Conservation (phyloP, 192 early-diverging fungal genomes). For the Chytriomyces hyalinus region DNA sequence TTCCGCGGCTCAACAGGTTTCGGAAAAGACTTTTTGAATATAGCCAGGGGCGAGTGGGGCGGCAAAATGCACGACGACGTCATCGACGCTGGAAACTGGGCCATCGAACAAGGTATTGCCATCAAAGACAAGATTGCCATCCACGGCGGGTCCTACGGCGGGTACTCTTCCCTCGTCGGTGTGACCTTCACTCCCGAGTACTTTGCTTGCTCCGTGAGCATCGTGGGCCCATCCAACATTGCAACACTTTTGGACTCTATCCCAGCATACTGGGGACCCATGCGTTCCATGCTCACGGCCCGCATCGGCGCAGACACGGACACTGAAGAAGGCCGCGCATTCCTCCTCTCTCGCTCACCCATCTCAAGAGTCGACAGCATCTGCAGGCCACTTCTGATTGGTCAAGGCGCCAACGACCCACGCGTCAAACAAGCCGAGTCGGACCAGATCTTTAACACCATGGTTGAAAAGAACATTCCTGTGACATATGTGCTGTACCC, state of each 20-base stretch:
- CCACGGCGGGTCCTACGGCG: slow-evolving; percentile 47
- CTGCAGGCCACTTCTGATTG: slow-evolving; percentile 44
- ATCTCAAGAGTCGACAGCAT: slow-evolving; percentile 47
- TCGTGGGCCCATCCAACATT: slow-evolving; percentile 49
- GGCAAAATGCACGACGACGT: slow-evolving; percentile 49
- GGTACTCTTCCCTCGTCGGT: slow-evolving; percentile 47
- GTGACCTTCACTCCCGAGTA: slow-evolving; percentile 51
- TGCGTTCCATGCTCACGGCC: slow-evolving; percentile 11
- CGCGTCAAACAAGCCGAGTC: slow-evolving; percentile 51
- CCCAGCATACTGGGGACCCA: slow-evolving; percentile 48
- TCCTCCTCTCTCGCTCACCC: slow-evolving; percentile 38
- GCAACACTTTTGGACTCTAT: slow-evolving; percentile 37
- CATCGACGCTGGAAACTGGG: slow-evolving; percentile 45
- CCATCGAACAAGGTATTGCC: slow-evolving; percentile 38
- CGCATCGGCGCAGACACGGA: slow-evolving; percentile 36
- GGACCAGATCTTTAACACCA: slow-evolving; percentile 48
- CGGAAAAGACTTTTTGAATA: slow-evolving; percentile 37
- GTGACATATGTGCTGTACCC: slow-evolving; percentile 47
- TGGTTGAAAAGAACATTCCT: slow-evolving; percentile 35
- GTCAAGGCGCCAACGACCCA: slow-evolving; percentile 49
- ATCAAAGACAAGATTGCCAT: slow-evolving; percentile 48
- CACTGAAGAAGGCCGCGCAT: slow-evolving; percentile 42
- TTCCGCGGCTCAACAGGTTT: slow-evolving; percentile 45
- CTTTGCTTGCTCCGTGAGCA: slow-evolving; percentile 47
- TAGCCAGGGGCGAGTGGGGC: slow-evolving; percentile 41